These are phyloP conservation scores for Puccinia polysora DNA, from an alignment of 1,284 basidiomycete genomes.

Conservation along the genomic window DNA sequence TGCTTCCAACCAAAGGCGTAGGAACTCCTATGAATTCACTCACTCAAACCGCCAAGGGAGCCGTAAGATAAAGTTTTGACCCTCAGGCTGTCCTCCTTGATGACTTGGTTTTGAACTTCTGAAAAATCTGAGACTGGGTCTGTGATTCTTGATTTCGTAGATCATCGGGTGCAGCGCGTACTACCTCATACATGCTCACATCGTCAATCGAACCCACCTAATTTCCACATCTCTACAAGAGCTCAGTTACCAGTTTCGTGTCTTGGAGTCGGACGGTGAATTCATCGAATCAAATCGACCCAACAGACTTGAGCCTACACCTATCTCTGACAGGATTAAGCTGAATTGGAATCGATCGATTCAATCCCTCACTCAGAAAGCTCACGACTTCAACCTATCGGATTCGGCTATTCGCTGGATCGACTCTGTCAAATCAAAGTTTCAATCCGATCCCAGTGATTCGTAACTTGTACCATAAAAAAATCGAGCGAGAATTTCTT, in stretches of 20 bases:
- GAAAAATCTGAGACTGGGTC: background rate
- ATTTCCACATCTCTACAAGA: slow-evolving; percentile 14
- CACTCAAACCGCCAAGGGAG: slow-evolving; percentile 17
- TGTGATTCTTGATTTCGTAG: background rate
- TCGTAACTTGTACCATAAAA: background rate
- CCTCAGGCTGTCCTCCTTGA: background rate
- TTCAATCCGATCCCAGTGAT: slow-evolving; percentile 2
- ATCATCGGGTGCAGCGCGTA: slow-evolving; percentile 9
- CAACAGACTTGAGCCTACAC: background rate
- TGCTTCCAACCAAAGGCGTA: no score
- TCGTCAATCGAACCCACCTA: slow-evolving; percentile 14
- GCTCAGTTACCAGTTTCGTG: slow-evolving; percentile 10
- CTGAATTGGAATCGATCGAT: slow-evolving; percentile 15
- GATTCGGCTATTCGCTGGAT: slow-evolving; percentile 4
- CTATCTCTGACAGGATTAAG: slow-evolving; percentile 2
- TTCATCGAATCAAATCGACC: background rate
- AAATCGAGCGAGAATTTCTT: no score
- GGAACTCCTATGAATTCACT: slow-evolving; percentile 16
- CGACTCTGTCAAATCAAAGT: background rate
- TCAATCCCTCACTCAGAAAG: background rate
- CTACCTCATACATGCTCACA: slow-evolving; percentile 16
- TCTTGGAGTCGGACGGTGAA: background rate
- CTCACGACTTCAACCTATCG: slow-evolving; percentile 6
- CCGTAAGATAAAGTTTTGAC: background rate
- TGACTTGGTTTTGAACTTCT: background rate